Conservation (phyloP, 495 filamentous ascomycete genomes). For the Podospora pseudopauciseta region DNA sequence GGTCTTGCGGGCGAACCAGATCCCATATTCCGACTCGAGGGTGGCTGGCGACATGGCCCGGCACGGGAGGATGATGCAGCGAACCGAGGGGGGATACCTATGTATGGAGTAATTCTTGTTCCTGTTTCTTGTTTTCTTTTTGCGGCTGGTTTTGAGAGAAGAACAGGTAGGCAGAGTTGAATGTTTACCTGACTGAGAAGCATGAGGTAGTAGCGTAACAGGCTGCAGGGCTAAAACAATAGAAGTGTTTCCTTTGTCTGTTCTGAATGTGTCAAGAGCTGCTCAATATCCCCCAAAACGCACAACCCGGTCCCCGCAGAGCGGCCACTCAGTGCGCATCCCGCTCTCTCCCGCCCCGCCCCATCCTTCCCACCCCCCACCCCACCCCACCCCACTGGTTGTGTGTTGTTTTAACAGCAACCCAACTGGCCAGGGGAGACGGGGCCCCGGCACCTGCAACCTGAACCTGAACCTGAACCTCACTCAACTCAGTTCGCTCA, state of each 20-base stretch:
- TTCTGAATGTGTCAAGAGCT: neutral
- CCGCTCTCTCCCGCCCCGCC: constrained; percentile 4
- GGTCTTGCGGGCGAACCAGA: neutral
- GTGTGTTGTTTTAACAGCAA: neutral
- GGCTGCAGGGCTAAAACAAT: too few relatives aligned
- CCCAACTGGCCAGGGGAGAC: neutral
- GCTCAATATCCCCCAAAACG: too few relatives aligned
- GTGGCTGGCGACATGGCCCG: neutral
- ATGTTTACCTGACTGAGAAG: too few relatives aligned
- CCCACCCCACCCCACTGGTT: constrained; percentile 1
- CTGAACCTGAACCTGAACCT: neutral
- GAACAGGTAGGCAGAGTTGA: too few relatives aligned
- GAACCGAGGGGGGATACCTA: neutral
- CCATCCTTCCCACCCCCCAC: constrained; percentile 3
- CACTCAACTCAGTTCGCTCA: neutral
- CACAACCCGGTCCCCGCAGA: neutral
- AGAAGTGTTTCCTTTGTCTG: too few relatives aligned
- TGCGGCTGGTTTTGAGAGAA: too few relatives aligned
- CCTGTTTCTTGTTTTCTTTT: too few relatives aligned
- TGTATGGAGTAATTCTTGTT: too few relatives aligned
- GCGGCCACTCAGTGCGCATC: neutral
- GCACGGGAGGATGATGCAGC: neutral
- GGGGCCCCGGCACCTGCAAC: neutral
- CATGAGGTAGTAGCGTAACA: too few relatives aligned
- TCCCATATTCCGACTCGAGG: neutral